Evolutionary conservation across 768 basidiomycete genomes (phyloP), one percentile per base, ranked within the genome.

Genomic region (Ramaria sp.): DNA sequence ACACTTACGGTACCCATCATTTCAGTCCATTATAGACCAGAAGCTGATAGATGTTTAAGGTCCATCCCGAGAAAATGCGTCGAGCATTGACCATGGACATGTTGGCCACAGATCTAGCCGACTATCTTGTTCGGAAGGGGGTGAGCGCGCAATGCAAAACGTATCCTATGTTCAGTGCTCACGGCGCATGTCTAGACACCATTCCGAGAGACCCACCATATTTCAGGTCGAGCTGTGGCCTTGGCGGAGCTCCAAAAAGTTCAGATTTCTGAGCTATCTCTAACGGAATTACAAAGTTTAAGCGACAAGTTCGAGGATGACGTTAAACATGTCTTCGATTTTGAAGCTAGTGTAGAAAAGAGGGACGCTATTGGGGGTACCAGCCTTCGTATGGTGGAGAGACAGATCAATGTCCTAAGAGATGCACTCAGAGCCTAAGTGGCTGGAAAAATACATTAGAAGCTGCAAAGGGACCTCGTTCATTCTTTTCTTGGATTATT

Each of bases 91-190:
- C 95, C 8, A 93, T 90, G 86, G 96, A 99, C 67, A 88, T 98
- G 57, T 83, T 99, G 48, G 96, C 96, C 4, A 99, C 96, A n/a
- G 96, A 99, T 63, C 71, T 99, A 25, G 96, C 96, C 8, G 95
- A 99, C 66, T 98, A 99, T 68, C 86, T 99, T 38, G 96, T 99
- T 58, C 87, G 94, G 62, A 97, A 96, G 76, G 95, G 96, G 59
- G 95, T 96, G 69, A 60, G 88, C 77, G 3, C 48, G 56, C 42
- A 20, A 48, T 12, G 9, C 45, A 47, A 1, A 16, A 25, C 20
- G 15, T n/a, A 30, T 30, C 9, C 25, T 7, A 24, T 27, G 7
- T 25, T 24, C 28, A 24, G n/a, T 24, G 27, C n/a, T 47, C 39
- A 41, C 39, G 16, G 16, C 6, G 13, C 39, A 30, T 22, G 30